Conservation (phyloP, 257 asterid species). For the Dorcoceras hygrometricum region DNA sequence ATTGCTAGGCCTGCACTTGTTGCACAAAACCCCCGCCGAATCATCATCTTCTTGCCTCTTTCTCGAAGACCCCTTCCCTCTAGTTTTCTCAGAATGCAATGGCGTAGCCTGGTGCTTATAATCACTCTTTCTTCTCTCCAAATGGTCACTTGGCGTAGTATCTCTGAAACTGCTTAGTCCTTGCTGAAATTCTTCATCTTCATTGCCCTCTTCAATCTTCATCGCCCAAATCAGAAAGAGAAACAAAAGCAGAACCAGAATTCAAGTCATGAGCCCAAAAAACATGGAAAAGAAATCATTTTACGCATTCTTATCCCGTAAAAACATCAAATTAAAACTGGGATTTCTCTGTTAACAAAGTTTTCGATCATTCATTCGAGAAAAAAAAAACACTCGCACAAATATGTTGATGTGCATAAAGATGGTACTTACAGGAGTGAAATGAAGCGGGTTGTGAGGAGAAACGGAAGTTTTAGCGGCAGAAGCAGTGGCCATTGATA, state of each 20-base stretch:
- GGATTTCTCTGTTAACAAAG: neutral
- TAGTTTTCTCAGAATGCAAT: slow-evolving; percentile 32
- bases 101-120: slow-evolving; percentile 59
- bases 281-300: neutral
- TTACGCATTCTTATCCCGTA: neutral
- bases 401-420: neutral
- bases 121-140: slow-evolving; percentile 27
- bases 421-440: slow-evolving; percentile 61
- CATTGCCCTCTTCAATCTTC: slow-evolving; percentile 92
- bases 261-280: neutral
- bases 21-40: slow-evolving; percentile 59
- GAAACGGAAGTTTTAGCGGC: slow-evolving; percentile 53
- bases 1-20: slow-evolving; percentile 79
- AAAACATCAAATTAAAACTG: neutral
- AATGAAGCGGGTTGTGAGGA: slow-evolving; percentile 68
- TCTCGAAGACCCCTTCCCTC: slow-evolving; percentile 29
- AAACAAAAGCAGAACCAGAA: neutral
- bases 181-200: slow-evolving; percentile 73
- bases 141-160: slow-evolving; percentile 48
- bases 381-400: slow-evolving; percentile 3
- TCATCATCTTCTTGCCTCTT: slow-evolving; percentile 37
- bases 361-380: neutral
- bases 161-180: slow-evolving; percentile 59
- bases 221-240: neutral
- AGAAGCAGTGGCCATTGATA: slow-evolving; percentile 57